These are phyloP conservation scores for Cercophora newfieldiana DNA, from an alignment of 495 filamentous ascomycete species.

Conservation along the genomic window DNA sequence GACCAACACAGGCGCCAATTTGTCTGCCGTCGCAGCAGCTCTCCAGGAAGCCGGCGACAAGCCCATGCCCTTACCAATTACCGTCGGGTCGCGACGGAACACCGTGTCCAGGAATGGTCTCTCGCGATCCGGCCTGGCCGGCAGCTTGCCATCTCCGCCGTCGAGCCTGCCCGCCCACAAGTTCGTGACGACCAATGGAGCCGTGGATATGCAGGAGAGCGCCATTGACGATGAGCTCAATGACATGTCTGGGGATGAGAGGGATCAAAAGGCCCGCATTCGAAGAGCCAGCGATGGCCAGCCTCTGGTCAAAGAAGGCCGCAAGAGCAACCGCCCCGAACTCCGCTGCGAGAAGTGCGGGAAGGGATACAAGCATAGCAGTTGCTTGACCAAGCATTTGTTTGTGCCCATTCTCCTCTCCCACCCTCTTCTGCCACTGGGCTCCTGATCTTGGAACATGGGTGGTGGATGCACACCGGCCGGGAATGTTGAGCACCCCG, in stretches of 20 bases:
- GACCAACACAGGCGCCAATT: slow-evolving; percentile 69
- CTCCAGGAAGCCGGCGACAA: slow-evolving; percentile 63
- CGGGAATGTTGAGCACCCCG: slow-evolving; percentile 21
- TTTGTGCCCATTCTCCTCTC: slow-evolving; percentile 72
- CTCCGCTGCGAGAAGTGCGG: slow-evolving; percentile 97
- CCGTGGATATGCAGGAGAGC: slow-evolving; percentile 50
- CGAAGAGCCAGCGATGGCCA: slow-evolving; percentile 86
- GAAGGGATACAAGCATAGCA: slow-evolving; percentile 99
- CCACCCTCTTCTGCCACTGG: slow-evolving; percentile 44
- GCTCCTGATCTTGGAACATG: slow-evolving; percentile 31
- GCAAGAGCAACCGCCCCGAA: slow-evolving; percentile 72
- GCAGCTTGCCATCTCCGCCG: slow-evolving; percentile 60
- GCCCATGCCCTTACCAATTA: slow-evolving; percentile 53
- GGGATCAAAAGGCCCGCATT: slow-evolving; percentile 67
- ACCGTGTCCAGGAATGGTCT: slow-evolving; percentile 51
- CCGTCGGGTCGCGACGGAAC: slow-evolving; percentile 48
- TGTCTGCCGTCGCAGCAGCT: slow-evolving; percentile 67
- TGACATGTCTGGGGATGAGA: slow-evolving; percentile 57
- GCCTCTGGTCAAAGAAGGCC: slow-evolving; percentile 74
- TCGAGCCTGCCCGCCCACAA: slow-evolving; percentile 47
- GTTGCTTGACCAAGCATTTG: slow-evolving; percentile 99
- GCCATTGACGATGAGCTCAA: slow-evolving; percentile 60
- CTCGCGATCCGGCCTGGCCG: slow-evolving; percentile 45
- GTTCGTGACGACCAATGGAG: slow-evolving; percentile 41
- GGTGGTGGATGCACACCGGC: slow-evolving; percentile 18